Evolutionary conservation across 2,329 filamentous ascomycete species (phyloP), one percentile per base, ranked within the genome.

Genomic region (Chalara sp.): DNA sequence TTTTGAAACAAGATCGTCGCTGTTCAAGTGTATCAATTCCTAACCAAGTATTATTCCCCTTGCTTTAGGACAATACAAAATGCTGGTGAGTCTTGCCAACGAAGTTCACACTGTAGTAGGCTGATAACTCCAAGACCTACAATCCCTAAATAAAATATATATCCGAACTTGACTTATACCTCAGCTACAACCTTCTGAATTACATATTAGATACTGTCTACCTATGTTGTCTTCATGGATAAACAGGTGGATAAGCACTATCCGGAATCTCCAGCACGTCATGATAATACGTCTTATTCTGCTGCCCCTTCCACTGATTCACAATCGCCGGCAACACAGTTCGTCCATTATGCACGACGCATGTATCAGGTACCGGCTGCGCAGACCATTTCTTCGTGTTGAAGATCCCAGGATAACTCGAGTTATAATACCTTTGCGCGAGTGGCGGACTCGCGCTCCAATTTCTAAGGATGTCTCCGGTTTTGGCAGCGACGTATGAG

Each of bases 401-500:
- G 55, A 68, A 67, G 47, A 68, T 64, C 2, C 73, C 73, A 4
- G 70, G 64, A 51, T 73, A 74, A 6, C 70, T 72, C 47, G 68
- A 58, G 58, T 76, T 76, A 47, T 75, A 63, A 57, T 60, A 73
- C n/a, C 70, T 58, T 30, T 62, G 61, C 31, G 65, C 60, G 12
- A 75, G 63, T 5, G 54, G 53, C 7, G 50, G 51, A 2, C 48
- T 52, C 6, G 45, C 40, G 8, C 41, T 45, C 62, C 62, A 66
- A 4, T 68, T 52, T 3, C 61, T 52, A 10, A 65, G 63, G 6
- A 60, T 55, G 63, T 86, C 82, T 48, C 80, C 78, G 0, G 83
- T 86, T 68, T 76, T 71, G 6, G 76, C 66, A 11, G 80, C 82
- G 3, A 87, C 81, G 28, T 79, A 51, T 31, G 75, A 61, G 65